Base-by-base conservation (phyloP, 2,329 filamentous ascomycete species). In the Colletotrichum lupini region DNA sequence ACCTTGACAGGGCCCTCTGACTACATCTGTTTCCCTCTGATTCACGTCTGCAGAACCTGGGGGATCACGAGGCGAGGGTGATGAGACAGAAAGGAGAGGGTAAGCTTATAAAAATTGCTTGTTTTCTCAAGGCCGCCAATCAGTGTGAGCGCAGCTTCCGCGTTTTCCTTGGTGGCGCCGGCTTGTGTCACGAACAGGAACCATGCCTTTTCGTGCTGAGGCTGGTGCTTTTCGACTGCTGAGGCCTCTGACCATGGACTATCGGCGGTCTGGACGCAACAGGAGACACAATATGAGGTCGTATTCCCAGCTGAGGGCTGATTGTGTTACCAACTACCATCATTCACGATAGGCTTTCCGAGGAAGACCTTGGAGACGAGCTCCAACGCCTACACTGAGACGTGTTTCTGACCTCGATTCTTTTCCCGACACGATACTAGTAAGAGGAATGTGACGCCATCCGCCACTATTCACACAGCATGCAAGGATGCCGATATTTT, bases 61-160 rank as follows among this genome's bases (percentile, higher is more conserved):
- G 46, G 52, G 12, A 56, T 63, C 42, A 55, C 19, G 52, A 24
- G 66, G 42, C 28, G 30, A 67, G 70, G 67, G 30, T 60, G 49
- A 14, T 32, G 55, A 52, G 26, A 72, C 53, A 37, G 42, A 42
- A 5, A 35, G 59, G 53, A 46, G 35, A 65, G 70, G 55, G 70
- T 70, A 55, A 28, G 19, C 24, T 16, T 73, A 57, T 22, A 16
- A 57, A 60, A 28, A 61, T 70, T 73, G 67, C 55, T 73, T 73
- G 24, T 65, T 73, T 37, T 26, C 1, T 14, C 59, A 26, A 55
- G 26, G 22, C 46, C 30, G 12, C 70, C 70, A 73, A 70, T 73
- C 19, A 70, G 60, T 55, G 42, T 14, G 7, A 49, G 30, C 19
- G 14, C 2, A 30, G 53, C 28, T 46, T 28, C 16, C 14, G 60